Base-by-base conservation (phyloP, 2,329 filamentous ascomycete species). In the Fusarium robinianum region DNA sequence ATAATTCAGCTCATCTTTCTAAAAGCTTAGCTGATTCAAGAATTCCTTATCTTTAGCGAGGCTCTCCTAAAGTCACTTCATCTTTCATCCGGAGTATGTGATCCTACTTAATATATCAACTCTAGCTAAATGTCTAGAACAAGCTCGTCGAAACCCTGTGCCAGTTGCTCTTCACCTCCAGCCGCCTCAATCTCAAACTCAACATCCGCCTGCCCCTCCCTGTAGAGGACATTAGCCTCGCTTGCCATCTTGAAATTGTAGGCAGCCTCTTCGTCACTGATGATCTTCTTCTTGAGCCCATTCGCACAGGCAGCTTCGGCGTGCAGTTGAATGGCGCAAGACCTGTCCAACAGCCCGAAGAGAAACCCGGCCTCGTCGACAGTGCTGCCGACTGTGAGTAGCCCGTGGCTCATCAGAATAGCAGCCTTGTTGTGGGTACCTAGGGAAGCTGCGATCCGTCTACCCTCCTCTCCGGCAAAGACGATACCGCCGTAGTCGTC, bases 281-380 rank as follows among this genome's bases (percentile, higher is more conserved):
- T 70, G 39, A 74, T 47, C 23, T 59, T 61, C 67, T 74, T 75
- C 35, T 67, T 58, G 17, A 76, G 54, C 31, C 61, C 61, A n/a
- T 68, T 67, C 2, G 76, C 78, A 1, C 63, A 64, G 4, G 86
- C 85, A 0, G 85, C 84, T 67, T 90, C 86, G 24, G 83, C 41
- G 14, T 37, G 32, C 14, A 48, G 37, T 15, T 48, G 45, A 17
- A 39, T 48, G 17, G 37, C 39, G 8, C 45, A 49, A 8, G 31
- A 32, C 8, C 37, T 21, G 15, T 49, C 46, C 9, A 49, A 15
- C 3, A 38, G 23, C 2, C 31, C 37, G 12, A 49, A 38, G 11
- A 45, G n/a, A 64, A 84, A 90, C 1, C 81, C 82, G 1, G 86
- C 86, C 66, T 90, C 86, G 61, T 90, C 86, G 3, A 90, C 85